Conservation (phyloP, 164 flowering plant genomes). For the Euptelea pleiosperma region DNA sequence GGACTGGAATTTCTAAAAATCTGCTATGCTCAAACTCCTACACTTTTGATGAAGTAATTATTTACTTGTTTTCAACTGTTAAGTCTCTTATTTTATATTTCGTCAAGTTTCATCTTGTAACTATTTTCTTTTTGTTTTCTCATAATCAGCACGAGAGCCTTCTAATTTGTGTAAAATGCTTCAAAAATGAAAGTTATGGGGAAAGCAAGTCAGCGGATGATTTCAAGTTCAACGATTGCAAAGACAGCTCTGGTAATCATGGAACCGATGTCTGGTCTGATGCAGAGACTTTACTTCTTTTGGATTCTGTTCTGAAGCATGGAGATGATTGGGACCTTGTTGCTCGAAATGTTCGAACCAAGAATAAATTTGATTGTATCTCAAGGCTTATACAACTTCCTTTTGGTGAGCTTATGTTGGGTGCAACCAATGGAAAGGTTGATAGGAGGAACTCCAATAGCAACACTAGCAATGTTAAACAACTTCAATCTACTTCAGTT, state of each 20-base stretch:
- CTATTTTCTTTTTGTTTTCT: conserved; percentile 1
- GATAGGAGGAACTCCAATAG: conserved; percentile 15
- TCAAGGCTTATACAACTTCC: conserved; percentile 80
- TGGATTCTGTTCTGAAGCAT: conserved; percentile 75
- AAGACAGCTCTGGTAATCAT: conserved; percentile 16
- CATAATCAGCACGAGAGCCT: conserved; percentile 39
- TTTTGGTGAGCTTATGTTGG: conserved; percentile 68
- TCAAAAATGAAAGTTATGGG: conserved; percentile 43
- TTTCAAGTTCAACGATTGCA: conserved; percentile 42
- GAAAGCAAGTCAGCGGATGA: conserved; percentile 54
- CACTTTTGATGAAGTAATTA: background rate
- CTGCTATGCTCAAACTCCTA: background rate
- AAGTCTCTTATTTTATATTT: background rate
- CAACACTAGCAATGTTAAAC: conserved; percentile 18
- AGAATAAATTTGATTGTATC: conserved; percentile 76
- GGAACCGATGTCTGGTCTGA: conserved; percentile 66
- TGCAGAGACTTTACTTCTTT: conserved; percentile 70
- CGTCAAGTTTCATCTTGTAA: background rate
- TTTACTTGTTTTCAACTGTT: background rate
- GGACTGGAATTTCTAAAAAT: background rate
- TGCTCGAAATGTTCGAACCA: conserved; percentile 61
- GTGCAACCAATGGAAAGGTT: conserved; percentile 32
- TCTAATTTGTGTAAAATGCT: conserved; percentile 64
- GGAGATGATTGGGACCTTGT: conserved; percentile 95
- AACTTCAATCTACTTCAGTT: conserved; percentile 23